Evolutionary conservation across 192 early-diverging fungal species (phyloP), one percentile per base, ranked within the genome.

Genomic region (Allomyces javanicus): DNA sequence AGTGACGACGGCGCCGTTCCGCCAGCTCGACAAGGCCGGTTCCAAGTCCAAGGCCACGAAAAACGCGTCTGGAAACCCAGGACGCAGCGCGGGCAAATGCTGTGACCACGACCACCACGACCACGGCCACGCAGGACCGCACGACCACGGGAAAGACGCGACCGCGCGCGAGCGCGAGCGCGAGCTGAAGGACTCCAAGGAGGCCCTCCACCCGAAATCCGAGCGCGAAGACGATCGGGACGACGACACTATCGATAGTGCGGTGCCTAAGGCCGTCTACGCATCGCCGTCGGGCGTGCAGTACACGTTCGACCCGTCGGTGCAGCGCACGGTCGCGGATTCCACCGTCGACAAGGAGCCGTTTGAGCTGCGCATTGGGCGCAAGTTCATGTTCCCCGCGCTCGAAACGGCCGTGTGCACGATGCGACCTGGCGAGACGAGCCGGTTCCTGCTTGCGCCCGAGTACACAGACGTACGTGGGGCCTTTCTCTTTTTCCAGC

Each of bases 301-400:
- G 12, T 58, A 58, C 50, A 58, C 50, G 50, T 58, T 58, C 21
- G 50, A 58, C 17, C 12, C 50, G 50, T 58, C 78, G 24, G 65
- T 73, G 5, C 65, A 77, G 24, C 70, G 61, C 45, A 61, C 61
- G 44, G 74, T 81, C 11, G 64, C 71, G 22, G 72, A 75, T 61
- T 72, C 80, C 14, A 44, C 21, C 17, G 17, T 68, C 25, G 70
- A 76, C 12, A 65, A 69, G 24, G 66, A 55, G 21, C 75, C 75
- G 9, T 82, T 82, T 72, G 78, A 79, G 66, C 63, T 82, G 63
- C 71, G 80, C 7, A 75, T 79, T 25, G 80, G 80, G 0, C 74
- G 72, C 66, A 73, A 68, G 10, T 82, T 82, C 64, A 75, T 76
- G 24, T 78, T 79, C 17, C 70, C 65, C 24, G 72, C 71, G 12